phyloP scores from a whole-genome alignment of 805 yeast genomes.

The Zygosaccharomyces rouxii region DNA sequence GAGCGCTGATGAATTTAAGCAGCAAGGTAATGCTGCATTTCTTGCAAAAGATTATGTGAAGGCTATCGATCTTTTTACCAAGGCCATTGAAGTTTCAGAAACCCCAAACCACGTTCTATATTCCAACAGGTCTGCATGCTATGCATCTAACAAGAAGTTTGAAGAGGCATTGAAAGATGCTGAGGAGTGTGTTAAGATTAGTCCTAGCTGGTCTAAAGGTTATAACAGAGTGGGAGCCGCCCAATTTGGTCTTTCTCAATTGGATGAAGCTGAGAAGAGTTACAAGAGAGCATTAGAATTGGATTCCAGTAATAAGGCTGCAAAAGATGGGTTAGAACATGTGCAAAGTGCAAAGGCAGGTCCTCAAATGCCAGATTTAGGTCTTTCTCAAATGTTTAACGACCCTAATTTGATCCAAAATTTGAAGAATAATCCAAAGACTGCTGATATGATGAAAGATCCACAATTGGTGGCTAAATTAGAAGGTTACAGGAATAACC shows the following conservation, averaged over 20 bases:
- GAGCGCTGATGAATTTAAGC: constrained; percentile 76
- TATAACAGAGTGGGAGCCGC: constrained; percentile 94
- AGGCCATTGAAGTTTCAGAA: constrained; percentile 81
- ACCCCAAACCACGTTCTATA: constrained; percentile 86
- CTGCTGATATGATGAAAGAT: constrained; percentile 81
- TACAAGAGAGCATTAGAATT: constrained; percentile 77
- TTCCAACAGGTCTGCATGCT: constrained; percentile 91
- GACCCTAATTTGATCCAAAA: constrained; percentile 77
- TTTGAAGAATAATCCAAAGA: constrained; percentile 78
- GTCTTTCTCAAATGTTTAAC: constrained; percentile 69
- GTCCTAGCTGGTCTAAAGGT: constrained; percentile 92
- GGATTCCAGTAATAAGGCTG: constrained; percentile 80
- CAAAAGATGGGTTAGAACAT: constrained; percentile 71
- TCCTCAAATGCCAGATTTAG: constrained; percentile 59
- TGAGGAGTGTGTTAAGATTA: constrained; percentile 71
- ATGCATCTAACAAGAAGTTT: constrained; percentile 74
- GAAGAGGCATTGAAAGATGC: constrained; percentile 80
- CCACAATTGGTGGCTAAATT: constrained; percentile 72
- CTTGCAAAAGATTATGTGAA: constrained; percentile 76
- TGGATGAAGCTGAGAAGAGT: constrained; percentile 65
- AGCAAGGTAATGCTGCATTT: constrained; percentile 91
- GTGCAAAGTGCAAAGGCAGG: constrained; percentile 57
- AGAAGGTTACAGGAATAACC: constrained; percentile 57
- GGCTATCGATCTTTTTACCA: constrained; percentile 76
- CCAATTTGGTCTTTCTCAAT: constrained; percentile 74